Evolutionary conservation across 495 filamentous ascomycete genomes (phyloP), one percentile per base, ranked within the genome.

Genomic region (Evansstolkia leycettana): DNA sequence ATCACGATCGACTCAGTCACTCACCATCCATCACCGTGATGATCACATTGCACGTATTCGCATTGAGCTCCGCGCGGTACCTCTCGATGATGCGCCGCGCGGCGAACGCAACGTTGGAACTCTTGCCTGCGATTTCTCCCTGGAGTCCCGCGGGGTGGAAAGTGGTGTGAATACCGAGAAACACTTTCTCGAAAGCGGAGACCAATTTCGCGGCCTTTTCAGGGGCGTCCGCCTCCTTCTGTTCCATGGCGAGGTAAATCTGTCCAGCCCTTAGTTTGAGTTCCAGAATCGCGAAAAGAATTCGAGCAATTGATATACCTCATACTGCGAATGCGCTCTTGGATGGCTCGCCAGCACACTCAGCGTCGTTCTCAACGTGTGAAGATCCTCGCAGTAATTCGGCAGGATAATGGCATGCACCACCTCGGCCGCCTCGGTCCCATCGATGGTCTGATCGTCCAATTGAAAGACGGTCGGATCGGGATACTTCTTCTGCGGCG

Each of bases 171-270:
- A 82, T 72, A 39, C 60, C 62, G 16, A 68, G 71, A 39, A 82
- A 82, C 34, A 64, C 68, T 38, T 67, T 72, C 34, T 64, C 55
- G 40, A 75, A 80, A 33, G 63, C 59, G 6, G 67, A 59, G 13
- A 73, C 56, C 11, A 80, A 50, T 2, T 52, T 57, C 34, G 54
- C 43, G 10, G 76, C 75, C 51, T 80, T 80, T 17, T 61, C 51
- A 17, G 65, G 54, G 9, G 62, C 62, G 17, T 65, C 57, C 30
- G 43, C 43, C 48, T 82, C 76, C 32, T 76, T 68, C 32, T 71
- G 55, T 42, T 82, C 77, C 76, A 82, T 80, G n/a, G 75, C 77
- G n/a, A 82, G 62, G 47, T 73, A 78, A 31, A 82, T 56, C 76
- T 82, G 9, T n/a, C n/a, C n/a, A n/a, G n/a, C n/a, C n/a, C n/a